A percentile compares a stretch with the other conserved stretches of the same genome.
Conservation (phyloP, 352 stramenopile species). For the Phytophthora nicotianae region DNA sequence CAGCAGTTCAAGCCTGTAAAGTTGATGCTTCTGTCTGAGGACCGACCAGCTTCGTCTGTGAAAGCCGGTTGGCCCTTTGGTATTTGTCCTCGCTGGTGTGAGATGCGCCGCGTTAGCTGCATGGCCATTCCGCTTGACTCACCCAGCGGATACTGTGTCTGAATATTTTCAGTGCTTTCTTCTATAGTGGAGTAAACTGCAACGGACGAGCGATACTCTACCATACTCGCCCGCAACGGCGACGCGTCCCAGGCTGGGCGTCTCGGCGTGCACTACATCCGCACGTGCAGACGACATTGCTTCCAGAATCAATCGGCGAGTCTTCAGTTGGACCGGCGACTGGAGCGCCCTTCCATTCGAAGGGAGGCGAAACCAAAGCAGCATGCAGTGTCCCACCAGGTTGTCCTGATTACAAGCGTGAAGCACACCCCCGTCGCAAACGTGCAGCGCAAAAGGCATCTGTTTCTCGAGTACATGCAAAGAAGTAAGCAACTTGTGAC, state of each 20-base stretch:
- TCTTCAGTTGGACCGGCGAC: constrained; percentile 7
- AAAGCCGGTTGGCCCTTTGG: constrained; percentile 22
- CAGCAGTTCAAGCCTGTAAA: not conserved
- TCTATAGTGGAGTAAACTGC: constrained; percentile 13
- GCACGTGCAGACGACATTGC: constrained; percentile 18
- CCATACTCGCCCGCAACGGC: not conserved
- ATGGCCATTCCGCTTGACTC: constrained; percentile 11
- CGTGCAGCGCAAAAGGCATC: constrained; percentile 17
- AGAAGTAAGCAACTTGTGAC: not conserved
- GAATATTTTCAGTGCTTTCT: not conserved
- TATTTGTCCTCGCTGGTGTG: constrained; percentile 6
- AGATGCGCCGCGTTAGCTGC: constrained; percentile 25
- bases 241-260: constrained; percentile 4
- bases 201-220: not conserved
- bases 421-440: constrained; percentile 19
- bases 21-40: constrained; percentile 15
- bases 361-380: constrained; percentile 11
- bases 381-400: not conserved
- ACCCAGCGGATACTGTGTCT: constrained; percentile 4
- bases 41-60: constrained; percentile 11
- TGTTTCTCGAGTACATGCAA: constrained; percentile 25
- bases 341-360: constrained; percentile 30
- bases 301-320: constrained; percentile 24
- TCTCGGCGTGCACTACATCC: constrained; percentile 11
- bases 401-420: constrained; percentile 24